A percentile compares a stretch with the other conserved stretches of the same genome.
phyloP scores from a whole-genome alignment of 768 basidiomycete species.

The Psilocybe subaeruginosa region DNA sequence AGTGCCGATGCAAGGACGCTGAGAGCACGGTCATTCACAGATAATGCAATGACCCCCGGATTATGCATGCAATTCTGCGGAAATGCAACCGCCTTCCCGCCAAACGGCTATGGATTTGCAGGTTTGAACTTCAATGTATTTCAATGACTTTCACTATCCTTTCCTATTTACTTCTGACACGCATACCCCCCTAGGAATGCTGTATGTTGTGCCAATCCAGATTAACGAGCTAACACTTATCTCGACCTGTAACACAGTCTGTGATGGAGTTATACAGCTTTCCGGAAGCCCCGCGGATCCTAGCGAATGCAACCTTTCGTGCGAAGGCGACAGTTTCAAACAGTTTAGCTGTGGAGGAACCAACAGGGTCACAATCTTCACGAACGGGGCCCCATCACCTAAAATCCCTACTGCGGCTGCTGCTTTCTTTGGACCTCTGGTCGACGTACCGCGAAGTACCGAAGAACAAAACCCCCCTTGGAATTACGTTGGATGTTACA shows the following conservation, averaged over 20 bases:
- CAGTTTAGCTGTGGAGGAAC: neutral
- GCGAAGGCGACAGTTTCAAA: neutral
- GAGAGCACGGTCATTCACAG: neutral
- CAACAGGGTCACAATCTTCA: neutral
- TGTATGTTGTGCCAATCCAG: no score
- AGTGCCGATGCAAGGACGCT: neutral
- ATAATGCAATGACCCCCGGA: neutral
- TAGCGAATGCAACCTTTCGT: neutral
- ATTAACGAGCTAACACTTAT: no score
- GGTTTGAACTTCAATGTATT: neutral
- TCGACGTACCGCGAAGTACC: neutral
- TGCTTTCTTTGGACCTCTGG: neutral
- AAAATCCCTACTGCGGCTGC: neutral
- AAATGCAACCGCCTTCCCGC: neutral
- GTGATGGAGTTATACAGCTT: no score
- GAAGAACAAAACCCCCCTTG: neutral
- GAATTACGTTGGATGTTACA: neutral
- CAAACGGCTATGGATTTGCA: conserved; percentile 1
- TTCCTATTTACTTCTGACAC: no score
- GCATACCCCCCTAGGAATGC: no score
- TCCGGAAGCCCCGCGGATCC: neutral
- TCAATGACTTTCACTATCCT: neutral
- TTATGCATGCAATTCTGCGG: neutral
- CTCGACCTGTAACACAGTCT: no score
- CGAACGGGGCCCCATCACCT: neutral